Percentiles rank a stretch among this genome's conserved stretches.
These are phyloP conservation scores for Conringia planisiliqua DNA, from an alignment of 345 rosid species.

Conservation along the genomic window DNA sequence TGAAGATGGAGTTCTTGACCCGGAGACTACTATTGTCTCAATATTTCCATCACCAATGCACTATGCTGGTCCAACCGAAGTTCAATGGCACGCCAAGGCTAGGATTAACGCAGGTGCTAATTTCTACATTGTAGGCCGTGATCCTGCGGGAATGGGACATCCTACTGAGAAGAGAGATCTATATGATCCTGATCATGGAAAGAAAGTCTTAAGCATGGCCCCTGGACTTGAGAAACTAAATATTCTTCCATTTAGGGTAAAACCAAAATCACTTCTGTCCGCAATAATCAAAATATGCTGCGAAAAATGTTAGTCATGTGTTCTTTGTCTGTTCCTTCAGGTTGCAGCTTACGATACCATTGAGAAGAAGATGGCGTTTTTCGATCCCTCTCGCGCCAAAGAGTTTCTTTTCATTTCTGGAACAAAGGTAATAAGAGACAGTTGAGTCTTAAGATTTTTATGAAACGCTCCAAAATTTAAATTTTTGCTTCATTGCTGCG, in stretches of 20 bases:
- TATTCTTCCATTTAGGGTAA: constrained; percentile 90
- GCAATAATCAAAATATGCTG: not conserved
- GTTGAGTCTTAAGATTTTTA: not conserved
- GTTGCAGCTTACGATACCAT: constrained; percentile 89
- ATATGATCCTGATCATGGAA: constrained; percentile 95
- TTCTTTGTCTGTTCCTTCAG: constrained; percentile 35
- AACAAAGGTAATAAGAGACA: constrained; percentile 65
- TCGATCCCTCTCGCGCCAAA: constrained; percentile 78
- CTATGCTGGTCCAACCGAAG: constrained; percentile 99
- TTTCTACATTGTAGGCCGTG: constrained; percentile 96
- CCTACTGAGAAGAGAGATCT: constrained; percentile 93
- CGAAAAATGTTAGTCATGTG: not conserved
- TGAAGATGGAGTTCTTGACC: constrained; percentile 91
- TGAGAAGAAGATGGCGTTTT: constrained; percentile 93
- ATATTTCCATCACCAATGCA: constrained; percentile 98
- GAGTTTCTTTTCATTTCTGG: constrained; percentile 98
- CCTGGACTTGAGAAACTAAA: constrained; percentile 94
- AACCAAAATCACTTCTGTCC: not conserved
- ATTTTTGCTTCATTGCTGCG: not conserved
- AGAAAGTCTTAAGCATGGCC: constrained; percentile 96
- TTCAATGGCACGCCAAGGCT: constrained; percentile 99
- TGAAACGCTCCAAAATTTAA: not conserved
- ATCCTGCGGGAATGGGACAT: constrained; percentile 99
- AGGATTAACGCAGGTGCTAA: constrained; percentile 96
- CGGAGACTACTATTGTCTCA: constrained; percentile 83